A percentile compares a stretch with the other conserved stretches of the same genome.
Evolutionary conservation across 192 early-diverging fungal species (phyloP).

Genomic region (Paraglomus occultum): DNA sequence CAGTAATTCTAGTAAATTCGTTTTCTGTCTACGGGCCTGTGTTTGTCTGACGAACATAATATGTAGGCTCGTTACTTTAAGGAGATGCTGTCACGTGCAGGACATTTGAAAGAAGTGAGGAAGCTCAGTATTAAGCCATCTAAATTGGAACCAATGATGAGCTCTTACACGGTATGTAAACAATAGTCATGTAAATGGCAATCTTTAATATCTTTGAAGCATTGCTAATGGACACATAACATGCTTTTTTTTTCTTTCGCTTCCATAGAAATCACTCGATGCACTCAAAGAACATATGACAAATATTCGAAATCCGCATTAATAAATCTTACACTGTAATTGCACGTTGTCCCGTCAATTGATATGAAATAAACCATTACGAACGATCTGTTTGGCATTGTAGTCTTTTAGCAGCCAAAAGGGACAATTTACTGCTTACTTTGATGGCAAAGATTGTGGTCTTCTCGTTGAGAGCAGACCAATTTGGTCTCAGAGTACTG

Average conservation of each 20-base stretch:
- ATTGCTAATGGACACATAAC: background rate
- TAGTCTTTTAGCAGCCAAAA: too few species aligned
- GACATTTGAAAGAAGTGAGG: slow-evolving; percentile 57
- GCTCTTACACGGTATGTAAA: slow-evolving; percentile 5
- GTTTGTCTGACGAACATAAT: background rate
- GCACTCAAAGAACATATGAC: slow-evolving; percentile 25
- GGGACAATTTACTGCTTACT: too few species aligned
- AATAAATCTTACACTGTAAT: too few species aligned
- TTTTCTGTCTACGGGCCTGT: background rate
- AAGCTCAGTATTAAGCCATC: slow-evolving; percentile 46
- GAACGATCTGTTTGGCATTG: too few species aligned
- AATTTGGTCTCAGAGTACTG: too few species aligned
- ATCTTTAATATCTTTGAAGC: background rate
- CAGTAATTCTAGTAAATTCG: background rate
- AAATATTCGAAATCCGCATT: background rate
- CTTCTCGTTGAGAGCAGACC: too few species aligned
- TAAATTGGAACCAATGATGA: slow-evolving; percentile 1
- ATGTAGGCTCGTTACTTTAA: slow-evolving; percentile 60
- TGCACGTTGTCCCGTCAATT: too few species aligned
- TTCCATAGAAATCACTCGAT: slow-evolving; percentile 13
- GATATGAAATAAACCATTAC: too few species aligned
- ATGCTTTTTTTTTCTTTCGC: background rate
- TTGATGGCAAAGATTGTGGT: too few species aligned
- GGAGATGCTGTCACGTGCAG: slow-evolving; percentile 63
- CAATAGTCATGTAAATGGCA: too few species aligned